Evolutionary conservation across 2,329 filamentous ascomycete genomes (phyloP).

Genomic region (Cercospora sp.): DNA sequence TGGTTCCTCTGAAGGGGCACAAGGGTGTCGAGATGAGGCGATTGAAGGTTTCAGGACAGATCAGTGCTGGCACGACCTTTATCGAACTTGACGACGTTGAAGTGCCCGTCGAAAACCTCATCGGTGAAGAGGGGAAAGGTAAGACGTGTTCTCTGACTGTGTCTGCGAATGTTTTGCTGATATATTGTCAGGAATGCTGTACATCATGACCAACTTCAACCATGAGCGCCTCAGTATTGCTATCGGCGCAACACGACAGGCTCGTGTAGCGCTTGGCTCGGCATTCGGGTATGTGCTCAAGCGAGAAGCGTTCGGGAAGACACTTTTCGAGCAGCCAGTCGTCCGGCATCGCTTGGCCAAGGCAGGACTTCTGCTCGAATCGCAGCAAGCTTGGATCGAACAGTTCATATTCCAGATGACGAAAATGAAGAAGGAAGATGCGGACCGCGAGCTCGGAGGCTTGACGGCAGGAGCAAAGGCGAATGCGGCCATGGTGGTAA

Average conservation of each 20-base stretch:
- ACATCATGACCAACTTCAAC: conserved; percentile 61
- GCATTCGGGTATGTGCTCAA: conserved; percentile 65
- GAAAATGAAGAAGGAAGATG: conserved; percentile 59
- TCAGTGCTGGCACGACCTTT: conserved; percentile 68
- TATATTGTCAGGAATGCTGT: conserved; percentile 59
- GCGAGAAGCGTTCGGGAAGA: conserved; percentile 67
- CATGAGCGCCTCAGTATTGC: conserved; percentile 70
- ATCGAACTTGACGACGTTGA: conserved; percentile 75
- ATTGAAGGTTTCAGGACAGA: conserved; percentile 66
- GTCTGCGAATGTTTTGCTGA: conserved; percentile 62
- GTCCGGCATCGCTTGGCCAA: conserved; percentile 73
- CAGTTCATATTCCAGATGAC: conserved; percentile 69
- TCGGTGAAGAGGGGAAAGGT: conserved; percentile 68
- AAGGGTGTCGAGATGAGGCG: conserved; percentile 68
- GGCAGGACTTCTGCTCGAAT: conserved; percentile 66
- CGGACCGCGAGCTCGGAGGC: conserved; percentile 66
- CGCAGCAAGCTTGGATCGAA: conserved; percentile 71
- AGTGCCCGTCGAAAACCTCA: conserved; percentile 68
- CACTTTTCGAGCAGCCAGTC: conserved; percentile 71
- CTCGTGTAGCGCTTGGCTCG: conserved; percentile 59
- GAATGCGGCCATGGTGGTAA: conserved; percentile 64
- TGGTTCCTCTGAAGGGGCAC: conserved; percentile 68
- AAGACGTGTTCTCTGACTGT: conserved; percentile 63
- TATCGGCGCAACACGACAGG: conserved; percentile 62
- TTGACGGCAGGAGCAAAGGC: conserved; percentile 72